phyloP scores from a whole-genome alignment of 2,329 filamentous ascomycete species.

The Ceratocystis colombiana region DNA sequence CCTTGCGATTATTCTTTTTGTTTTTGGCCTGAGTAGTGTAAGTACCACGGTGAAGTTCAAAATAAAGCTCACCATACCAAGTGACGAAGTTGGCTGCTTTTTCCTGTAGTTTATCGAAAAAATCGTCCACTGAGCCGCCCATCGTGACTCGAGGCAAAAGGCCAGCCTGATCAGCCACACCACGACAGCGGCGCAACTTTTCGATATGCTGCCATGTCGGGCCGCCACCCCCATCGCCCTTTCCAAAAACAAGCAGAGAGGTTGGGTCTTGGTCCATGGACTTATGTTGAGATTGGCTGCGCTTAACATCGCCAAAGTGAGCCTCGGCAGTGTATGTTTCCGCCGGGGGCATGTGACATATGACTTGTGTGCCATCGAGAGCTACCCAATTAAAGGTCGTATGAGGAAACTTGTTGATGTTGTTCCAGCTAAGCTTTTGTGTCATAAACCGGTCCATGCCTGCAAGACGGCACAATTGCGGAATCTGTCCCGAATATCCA shows the following conservation, averaged over 20 bases:
- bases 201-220: slow-evolving; percentile 91
- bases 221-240: slow-evolving; percentile 90
- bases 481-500: slow-evolving; percentile 89
- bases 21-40: slow-evolving; percentile 98
- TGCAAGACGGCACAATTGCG: slow-evolving; percentile 84
- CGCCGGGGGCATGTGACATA: slow-evolving; percentile 93
- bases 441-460: slow-evolving; percentile 96
- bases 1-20: slow-evolving; percentile 82
- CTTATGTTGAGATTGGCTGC: slow-evolving; percentile 87
- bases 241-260: slow-evolving; percentile 86
- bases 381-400: slow-evolving; percentile 99
- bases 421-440: slow-evolving; percentile 99
- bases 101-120: slow-evolving; percentile 76
- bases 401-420: slow-evolving; percentile 97
- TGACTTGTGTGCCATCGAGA: slow-evolving; percentile 87
- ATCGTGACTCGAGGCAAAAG: slow-evolving; percentile 78
- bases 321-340: slow-evolving; percentile 94
- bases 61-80: slow-evolving; percentile 97
- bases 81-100: slow-evolving; percentile 74
- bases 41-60: slow-evolving; percentile 91
- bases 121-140: slow-evolving; percentile 84
- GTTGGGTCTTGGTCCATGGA: slow-evolving; percentile 88
- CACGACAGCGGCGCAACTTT: slow-evolving; percentile 85
- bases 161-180: slow-evolving; percentile 78
- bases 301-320: slow-evolving; percentile 85